A percentile compares a stretch with the other conserved stretches of the same genome.
Conservation (phyloP, 208 protist genomes). For the Trypanosoma melophagium region DNA sequence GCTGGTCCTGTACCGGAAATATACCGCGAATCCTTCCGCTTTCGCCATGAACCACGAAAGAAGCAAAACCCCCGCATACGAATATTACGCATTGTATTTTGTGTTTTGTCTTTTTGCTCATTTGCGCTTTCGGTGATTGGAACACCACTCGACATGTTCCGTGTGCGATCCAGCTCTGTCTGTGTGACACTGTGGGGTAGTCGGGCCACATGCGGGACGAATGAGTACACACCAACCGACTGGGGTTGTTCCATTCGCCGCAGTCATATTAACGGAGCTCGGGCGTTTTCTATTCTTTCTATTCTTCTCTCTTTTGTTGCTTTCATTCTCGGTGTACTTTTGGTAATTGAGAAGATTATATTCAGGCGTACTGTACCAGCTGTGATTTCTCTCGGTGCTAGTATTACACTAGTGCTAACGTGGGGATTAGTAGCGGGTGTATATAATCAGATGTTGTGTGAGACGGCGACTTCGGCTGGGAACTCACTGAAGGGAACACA, state of each 20-base stretch:
- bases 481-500: background rate
- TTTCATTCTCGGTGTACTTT: background rate
- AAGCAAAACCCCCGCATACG: background rate
- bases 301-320: background rate
- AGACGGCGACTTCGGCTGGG: background rate
- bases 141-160: background rate
- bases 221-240: background rate
- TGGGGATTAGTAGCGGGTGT: background rate
- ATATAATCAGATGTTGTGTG: constrained; percentile 1
- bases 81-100: background rate
- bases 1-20: background rate
- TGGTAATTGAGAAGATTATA: background rate
- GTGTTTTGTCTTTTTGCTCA: background rate
- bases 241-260: background rate
- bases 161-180: background rate
- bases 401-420: background rate
- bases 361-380: background rate
- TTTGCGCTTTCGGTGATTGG: background rate
- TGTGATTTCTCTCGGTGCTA: background rate
- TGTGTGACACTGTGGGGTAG: constrained; percentile 1
- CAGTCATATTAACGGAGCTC: background rate
- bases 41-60: background rate
- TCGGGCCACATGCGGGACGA: background rate
- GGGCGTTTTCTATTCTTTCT: constrained; percentile 1
- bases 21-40: constrained; percentile 5